Conservation (phyloP, 2,329 filamentous ascomycete genomes). For the Ascochyta pisi region DNA sequence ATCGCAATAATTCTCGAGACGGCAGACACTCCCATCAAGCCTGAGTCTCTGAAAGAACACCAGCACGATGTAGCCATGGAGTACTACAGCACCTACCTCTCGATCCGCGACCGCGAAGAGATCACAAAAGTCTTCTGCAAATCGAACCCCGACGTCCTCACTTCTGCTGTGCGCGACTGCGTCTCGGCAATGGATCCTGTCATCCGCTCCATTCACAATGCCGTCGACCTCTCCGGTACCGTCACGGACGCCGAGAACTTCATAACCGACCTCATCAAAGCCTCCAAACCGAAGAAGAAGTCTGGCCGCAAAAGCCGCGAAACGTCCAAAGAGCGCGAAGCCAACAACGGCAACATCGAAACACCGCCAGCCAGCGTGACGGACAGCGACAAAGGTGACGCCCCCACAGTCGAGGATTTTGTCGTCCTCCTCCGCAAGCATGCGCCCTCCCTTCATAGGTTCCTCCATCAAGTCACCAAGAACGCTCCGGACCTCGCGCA, state of each 20-base stretch:
- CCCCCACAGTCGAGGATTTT: constrained; percentile 74
- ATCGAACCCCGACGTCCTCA: constrained; percentile 74
- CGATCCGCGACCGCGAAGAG: constrained; percentile 75
- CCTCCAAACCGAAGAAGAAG: constrained; percentile 50
- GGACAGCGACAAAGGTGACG: constrained; percentile 29
- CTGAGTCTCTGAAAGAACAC: constrained; percentile 59
- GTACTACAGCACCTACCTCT: constrained; percentile 74
- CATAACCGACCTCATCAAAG: constrained; percentile 73
- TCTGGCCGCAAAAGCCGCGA: constrained; percentile 33
- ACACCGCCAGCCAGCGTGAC: constrained; percentile 32
- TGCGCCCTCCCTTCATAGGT: constrained; percentile 68
- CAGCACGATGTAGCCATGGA: constrained; percentile 72
- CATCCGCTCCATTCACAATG: constrained; percentile 73
- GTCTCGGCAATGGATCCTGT: constrained; percentile 76
- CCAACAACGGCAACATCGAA: constrained; percentile 18
- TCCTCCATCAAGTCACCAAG: constrained; percentile 72
- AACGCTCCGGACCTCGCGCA: constrained; percentile 71
- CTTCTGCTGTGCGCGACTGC: constrained; percentile 68
- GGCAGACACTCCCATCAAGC: constrained; percentile 52
- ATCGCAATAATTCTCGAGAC: constrained; percentile 69
- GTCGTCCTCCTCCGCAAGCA: constrained; percentile 71
- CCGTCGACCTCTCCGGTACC: constrained; percentile 73
- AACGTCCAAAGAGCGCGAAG: constrained; percentile 29
- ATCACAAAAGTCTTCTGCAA: constrained; percentile 72
- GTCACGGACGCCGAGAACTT: constrained; percentile 72